phyloP scores from a whole-genome alignment of 73 alveolate species.

The Paramecium sexaurelia region DNA sequence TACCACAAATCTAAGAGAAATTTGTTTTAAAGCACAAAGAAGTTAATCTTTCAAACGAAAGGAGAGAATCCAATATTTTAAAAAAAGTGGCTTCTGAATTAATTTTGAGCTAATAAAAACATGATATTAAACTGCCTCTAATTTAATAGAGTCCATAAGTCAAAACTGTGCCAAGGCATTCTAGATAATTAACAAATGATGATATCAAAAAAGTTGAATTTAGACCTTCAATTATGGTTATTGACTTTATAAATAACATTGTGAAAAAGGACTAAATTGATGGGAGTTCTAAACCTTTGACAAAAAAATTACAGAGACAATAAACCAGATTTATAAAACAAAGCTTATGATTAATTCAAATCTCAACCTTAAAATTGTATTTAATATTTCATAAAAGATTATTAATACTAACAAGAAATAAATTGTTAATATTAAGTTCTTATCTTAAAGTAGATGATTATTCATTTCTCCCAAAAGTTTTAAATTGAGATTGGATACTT shows the following conservation, averaged over 20 bases:
- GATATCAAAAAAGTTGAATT: not conserved
- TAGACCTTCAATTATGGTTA: not conserved
- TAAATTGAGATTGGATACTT: too few species aligned
- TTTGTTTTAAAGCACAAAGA: not conserved
- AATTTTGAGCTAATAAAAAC: not conserved
- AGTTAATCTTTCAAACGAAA: not conserved
- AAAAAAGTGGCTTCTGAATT: not conserved
- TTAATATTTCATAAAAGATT: too few species aligned
- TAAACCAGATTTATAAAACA: not conserved
- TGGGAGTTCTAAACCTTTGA: slow-evolving; percentile 8
- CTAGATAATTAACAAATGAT: not conserved
- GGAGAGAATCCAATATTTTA: not conserved
- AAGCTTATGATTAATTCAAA: not conserved
- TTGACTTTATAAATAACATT: not conserved
- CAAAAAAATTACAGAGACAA: not conserved
- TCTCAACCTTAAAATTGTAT: not conserved
- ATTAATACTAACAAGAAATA: too few species aligned
- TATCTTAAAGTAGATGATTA: too few species aligned
- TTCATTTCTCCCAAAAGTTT: too few species aligned
- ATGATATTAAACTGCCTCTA: not conserved
- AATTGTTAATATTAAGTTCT: too few species aligned
- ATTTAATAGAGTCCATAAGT: not conserved
- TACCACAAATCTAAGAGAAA: not conserved
- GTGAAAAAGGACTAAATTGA: not conserved
- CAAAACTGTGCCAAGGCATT: not conserved